Evolutionary conservation across 2,329 filamentous ascomycete species (phyloP).

Genomic region (Exophiala sp.): DNA sequence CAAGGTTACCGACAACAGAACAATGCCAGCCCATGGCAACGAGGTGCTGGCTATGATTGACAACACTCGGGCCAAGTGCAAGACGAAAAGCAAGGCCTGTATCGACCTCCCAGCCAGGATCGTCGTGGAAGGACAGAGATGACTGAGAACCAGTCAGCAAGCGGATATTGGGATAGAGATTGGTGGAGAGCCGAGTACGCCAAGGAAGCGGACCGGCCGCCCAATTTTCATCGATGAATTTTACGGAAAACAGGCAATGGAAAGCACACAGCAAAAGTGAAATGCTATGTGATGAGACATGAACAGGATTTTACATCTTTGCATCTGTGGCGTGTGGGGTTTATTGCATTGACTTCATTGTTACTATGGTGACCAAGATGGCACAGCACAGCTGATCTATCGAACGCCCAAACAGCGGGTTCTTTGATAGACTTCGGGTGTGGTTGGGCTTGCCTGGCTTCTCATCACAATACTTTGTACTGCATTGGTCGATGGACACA

Average conservation of each 20-base stretch:
- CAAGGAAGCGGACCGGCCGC: conserved; percentile 3
- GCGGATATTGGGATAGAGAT: conserved; percentile 29
- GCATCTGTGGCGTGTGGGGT: conserved; percentile 6
- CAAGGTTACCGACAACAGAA: conserved; percentile 46
- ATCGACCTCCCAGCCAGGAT: conserved; percentile 5
- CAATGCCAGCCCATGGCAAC: conserved; percentile 60
- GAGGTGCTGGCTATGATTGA: conserved; percentile 63
- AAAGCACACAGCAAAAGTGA: not conserved
- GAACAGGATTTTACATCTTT: conserved; percentile 1
- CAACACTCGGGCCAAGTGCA: conserved; percentile 33
- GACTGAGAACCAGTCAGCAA: conserved; percentile 17
- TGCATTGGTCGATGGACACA: no score
- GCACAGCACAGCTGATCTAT: no score
- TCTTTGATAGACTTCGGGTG: no score
- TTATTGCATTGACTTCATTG: no score
- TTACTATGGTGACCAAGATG: no score
- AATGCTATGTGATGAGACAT: conserved; percentile 13
- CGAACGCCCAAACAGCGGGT: no score
- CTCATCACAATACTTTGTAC: no score
- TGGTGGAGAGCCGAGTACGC: conserved; percentile 24
- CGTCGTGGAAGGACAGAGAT: conserved; percentile 18
- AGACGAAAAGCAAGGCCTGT: conserved; percentile 6
- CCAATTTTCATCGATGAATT: not conserved
- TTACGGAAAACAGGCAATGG: not conserved
- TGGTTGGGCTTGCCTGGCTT: no score